Base-by-base conservation (phyloP, 208 protist species). In the Acanthamoeba rhysodes region DNA sequence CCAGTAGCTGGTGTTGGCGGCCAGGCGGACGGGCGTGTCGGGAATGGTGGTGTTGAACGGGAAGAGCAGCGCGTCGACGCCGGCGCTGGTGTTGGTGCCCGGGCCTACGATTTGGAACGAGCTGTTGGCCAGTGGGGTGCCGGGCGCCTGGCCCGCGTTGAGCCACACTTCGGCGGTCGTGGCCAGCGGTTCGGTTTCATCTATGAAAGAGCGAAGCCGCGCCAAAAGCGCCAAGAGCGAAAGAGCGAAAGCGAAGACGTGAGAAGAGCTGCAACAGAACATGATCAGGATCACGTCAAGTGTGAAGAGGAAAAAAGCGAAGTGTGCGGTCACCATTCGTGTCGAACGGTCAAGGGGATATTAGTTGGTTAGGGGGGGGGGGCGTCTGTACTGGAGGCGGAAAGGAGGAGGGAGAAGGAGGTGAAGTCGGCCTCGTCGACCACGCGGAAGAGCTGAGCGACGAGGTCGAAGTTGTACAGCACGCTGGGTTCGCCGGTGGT, bases 1-100 rank as follows among this genome's bases (percentile, higher is more conserved):
- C 74, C 74, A 82, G 37, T 82, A 82, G 74, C 22, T 53, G 22
- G 34, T 82, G 74, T 82, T 82, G 74, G 74, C 29, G 20, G 32
- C 18, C 32, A 82, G 45, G 7, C 37, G 34, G 14, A 82, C 34
- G 2, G 37, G 12, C 41, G n/a, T 8, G 32, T 82, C 22, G 4
- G 66, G n/a, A 10, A 20, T 37, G 4, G 74, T 82, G 10, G 74
- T 12, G 34, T 53, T 82, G 74, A 82, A 82, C 37, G 12, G 8
- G 74, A 53, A 82, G 74, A 82, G 29, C 7, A 50, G 34, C 34
- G 34, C 34, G 74, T 45, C 45, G 32, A 9, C 45, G 3, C 22
- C 32, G 41, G 41, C 4, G 4, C 41, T 45, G 9, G 22, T 82
- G 34, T 45, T 9, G 37, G 10, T 27, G 41, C 27, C 45, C 2